phyloP scores from a whole-genome alignment of 371 early-diverging fungal species.

The Mortierella sp. region DNA sequence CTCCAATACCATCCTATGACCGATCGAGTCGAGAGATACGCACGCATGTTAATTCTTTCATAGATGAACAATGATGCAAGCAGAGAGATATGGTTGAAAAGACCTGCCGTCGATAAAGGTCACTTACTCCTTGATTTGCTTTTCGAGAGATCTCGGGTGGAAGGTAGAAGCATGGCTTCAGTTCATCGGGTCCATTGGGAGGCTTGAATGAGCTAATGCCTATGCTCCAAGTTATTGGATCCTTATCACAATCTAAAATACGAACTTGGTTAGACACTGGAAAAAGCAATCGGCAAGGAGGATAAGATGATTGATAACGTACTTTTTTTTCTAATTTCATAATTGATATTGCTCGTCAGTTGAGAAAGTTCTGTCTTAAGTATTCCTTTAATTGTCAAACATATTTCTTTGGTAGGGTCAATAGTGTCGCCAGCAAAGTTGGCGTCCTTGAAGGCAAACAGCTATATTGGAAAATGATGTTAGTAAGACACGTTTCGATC shows the following conservation, averaged over 20 bases:
- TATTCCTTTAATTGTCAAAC: constrained; percentile 17
- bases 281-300: not conserved
- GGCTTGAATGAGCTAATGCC: not conserved
- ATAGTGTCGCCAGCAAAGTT: not conserved
- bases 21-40: not conserved
- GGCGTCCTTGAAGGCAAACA: constrained; percentile 2
- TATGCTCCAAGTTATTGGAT: not conserved
- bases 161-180: constrained; percentile 18
- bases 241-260: not conserved
- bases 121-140: constrained; percentile 11
- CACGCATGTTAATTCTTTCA: not conserved
- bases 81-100: not conserved
- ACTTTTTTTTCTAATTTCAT: not conserved
- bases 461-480: not conserved
- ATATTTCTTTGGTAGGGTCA: not conserved
- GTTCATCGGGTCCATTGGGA: not conserved
- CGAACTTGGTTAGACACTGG: not conserved
- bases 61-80: not conserved
- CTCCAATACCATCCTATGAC: not conserved
- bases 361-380: not conserved
- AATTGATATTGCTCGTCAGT: not conserved
- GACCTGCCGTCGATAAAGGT: not conserved
- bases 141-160: not conserved
- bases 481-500: not conserved
- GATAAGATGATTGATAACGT: not conserved